phyloP scores from a whole-genome alignment of 352 stramenopile genomes.

The Peronospora destructor region DNA sequence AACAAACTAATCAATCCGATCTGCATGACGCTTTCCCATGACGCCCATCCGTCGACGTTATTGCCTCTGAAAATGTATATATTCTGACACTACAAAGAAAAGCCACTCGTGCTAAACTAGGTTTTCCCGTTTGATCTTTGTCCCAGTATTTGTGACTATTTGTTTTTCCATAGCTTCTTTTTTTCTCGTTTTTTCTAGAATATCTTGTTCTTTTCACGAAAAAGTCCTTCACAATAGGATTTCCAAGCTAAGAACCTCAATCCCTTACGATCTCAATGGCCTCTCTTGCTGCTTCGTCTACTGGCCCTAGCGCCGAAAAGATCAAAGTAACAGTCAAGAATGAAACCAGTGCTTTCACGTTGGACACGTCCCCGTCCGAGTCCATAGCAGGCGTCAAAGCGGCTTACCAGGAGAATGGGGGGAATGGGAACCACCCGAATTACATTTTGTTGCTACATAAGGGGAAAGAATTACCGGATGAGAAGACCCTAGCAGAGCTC shows the following conservation, averaged over 20 bases:
- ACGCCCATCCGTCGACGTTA: too few species aligned
- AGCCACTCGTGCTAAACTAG: too few species aligned
- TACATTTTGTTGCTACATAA: conserved; percentile 84
- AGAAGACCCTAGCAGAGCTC: conserved; percentile 76
- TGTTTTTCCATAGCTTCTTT: too few species aligned
- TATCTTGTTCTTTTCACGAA: background rate
- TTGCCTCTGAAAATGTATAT: too few species aligned
- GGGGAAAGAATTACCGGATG: conserved; percentile 76
- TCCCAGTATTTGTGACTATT: too few species aligned
- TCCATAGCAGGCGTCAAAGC: conserved; percentile 80
- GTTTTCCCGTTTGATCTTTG: too few species aligned
- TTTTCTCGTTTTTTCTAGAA: conserved; percentile 10
- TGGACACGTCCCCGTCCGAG: conserved; percentile 64
- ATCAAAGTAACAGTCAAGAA: conserved; percentile 83
- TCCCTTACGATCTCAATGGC: conserved; percentile 11
- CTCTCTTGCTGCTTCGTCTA: conserved; percentile 1
- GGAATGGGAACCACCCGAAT: conserved; percentile 56
- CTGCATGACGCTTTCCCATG: too few species aligned
- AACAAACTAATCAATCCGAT: too few species aligned
- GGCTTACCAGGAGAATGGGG: conserved; percentile 68
- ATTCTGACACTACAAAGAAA: too few species aligned
- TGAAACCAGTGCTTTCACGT: conserved; percentile 53
- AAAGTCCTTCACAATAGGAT: conserved; percentile 7
- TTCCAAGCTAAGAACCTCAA: background rate
- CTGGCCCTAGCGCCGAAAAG: conserved; percentile 18